Percentiles rank a stretch among this genome's conserved stretches.
Evolutionary conservation across 345 rosid species (phyloP).

Genomic region (Raphanus raphanistrum): DNA sequence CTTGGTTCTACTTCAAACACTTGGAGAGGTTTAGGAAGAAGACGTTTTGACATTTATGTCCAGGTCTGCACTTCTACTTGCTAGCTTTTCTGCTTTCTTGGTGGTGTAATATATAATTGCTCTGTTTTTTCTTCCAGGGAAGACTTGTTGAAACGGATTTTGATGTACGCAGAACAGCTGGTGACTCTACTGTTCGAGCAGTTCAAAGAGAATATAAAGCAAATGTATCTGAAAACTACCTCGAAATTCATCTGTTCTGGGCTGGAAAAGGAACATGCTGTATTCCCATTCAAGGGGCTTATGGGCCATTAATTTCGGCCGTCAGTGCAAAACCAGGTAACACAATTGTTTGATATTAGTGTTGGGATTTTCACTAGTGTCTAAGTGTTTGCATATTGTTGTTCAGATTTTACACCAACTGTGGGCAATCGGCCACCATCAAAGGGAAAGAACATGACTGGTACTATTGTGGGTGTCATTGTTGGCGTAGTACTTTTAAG

Average conservation of each 20-base stretch:
- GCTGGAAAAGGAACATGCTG: conserved; percentile 47
- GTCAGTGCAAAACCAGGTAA: conserved; percentile 66
- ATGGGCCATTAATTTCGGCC: conserved; percentile 49
- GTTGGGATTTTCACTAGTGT: neutral
- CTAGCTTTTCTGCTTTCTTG: neutral
- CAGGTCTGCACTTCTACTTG: conserved; percentile 38
- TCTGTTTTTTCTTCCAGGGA: conserved; percentile 36
- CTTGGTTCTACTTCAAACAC: neutral
- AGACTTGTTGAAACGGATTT: conserved; percentile 49
- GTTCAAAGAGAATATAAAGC: conserved; percentile 26
- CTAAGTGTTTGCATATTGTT: neutral
- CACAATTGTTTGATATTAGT: neutral
- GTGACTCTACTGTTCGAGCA: conserved; percentile 41
- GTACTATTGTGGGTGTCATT: conserved; percentile 39
- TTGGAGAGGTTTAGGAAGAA: conserved; percentile 52
- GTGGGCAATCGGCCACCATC: conserved; percentile 52
- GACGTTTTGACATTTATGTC: conserved; percentile 52
- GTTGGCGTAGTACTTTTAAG: conserved; percentile 34
- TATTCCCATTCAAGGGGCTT: conserved; percentile 42
- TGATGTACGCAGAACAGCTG: conserved; percentile 48
- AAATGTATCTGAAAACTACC: conserved; percentile 37
- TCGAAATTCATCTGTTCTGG: conserved; percentile 44
- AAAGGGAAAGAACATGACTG: conserved; percentile 19
- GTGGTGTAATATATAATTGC: neutral
- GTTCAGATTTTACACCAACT: conserved; percentile 65